These are phyloP conservation scores for Candolleomyces eurysporus DNA, from an alignment of 768 basidiomycete species.

Conservation along the genomic window DNA sequence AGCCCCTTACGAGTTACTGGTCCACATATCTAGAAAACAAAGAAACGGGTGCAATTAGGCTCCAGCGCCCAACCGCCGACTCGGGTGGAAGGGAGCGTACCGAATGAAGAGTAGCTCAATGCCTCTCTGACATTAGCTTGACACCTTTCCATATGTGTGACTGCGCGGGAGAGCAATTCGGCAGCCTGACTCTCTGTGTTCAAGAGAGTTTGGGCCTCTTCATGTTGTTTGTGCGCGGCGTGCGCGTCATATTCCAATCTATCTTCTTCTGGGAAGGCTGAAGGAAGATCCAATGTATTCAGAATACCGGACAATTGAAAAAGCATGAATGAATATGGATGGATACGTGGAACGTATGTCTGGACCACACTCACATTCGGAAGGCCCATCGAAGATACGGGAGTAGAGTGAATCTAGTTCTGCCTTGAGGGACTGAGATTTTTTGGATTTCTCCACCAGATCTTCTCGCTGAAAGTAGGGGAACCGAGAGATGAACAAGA, in stretches of 20 bases:
- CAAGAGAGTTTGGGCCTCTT: constrained; percentile 32
- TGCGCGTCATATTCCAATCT: constrained; percentile 37
- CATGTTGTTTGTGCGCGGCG: constrained; percentile 29
- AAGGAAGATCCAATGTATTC: background rate
- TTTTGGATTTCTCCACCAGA: constrained; percentile 27
- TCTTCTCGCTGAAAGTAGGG: constrained; percentile 27
- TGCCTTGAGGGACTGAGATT: constrained; percentile 28
- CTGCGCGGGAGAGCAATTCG: constrained; percentile 37
- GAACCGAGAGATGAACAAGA: background rate
- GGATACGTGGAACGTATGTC: background rate
- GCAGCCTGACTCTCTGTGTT: constrained; percentile 40
- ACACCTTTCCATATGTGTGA: constrained; percentile 30
- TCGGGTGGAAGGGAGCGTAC: constrained; percentile 17
- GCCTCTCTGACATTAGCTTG: constrained; percentile 34
- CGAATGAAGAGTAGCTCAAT: constrained; percentile 38
- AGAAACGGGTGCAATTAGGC: no score
- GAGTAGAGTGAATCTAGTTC: constrained; percentile 39
- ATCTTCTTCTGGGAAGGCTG: constrained; percentile 47
- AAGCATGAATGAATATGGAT: background rate
- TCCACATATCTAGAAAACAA: constrained; percentile 33
- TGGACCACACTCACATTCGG: constrained; percentile 28
- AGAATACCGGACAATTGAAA: no score
- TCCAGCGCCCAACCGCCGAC: no score
- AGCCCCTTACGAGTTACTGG: no score
- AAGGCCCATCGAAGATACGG: constrained; percentile 42